A percentile compares a stretch with the other conserved stretches of the same genome.
Evolutionary conservation across 1,139 yeast species (phyloP).

Genomic region (Scheffersomyces lignicola): DNA sequence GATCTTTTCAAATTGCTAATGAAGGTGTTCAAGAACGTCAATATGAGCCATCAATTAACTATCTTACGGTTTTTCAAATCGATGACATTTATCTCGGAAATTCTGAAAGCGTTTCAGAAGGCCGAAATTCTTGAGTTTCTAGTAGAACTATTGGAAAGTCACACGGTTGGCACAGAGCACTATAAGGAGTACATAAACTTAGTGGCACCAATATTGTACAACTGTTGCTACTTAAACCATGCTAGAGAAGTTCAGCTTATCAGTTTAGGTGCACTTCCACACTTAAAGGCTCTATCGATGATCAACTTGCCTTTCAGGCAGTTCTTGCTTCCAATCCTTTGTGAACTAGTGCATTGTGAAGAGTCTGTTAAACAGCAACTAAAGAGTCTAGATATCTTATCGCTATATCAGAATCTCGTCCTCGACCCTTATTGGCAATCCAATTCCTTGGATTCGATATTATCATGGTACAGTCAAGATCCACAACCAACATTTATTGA

Average conservation of each 20-base stretch:
- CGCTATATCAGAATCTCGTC: slow-evolving; percentile 48
- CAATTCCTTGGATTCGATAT: slow-evolving; percentile 61
- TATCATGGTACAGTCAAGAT: slow-evolving; percentile 39
- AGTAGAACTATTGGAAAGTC: slow-evolving; percentile 28
- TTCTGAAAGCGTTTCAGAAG: slow-evolving; percentile 32
- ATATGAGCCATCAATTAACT: slow-evolving; percentile 32
- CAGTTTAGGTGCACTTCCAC: slow-evolving; percentile 53
- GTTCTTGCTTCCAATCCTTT: slow-evolving; percentile 60
- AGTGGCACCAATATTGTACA: slow-evolving; percentile 48
- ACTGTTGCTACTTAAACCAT: slow-evolving; percentile 59
- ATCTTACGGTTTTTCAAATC: slow-evolving; percentile 45
- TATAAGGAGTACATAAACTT: slow-evolving; percentile 45
- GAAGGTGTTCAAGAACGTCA: slow-evolving; percentile 35
- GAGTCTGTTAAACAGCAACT: slow-evolving; percentile 37
- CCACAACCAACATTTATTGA: slow-evolving; percentile 23
- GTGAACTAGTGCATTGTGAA: slow-evolving; percentile 60
- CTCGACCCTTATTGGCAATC: slow-evolving; percentile 71
- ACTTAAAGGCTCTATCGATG: slow-evolving; percentile 45
- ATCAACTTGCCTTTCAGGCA: slow-evolving; percentile 57
- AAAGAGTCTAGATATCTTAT: slow-evolving; percentile 41
- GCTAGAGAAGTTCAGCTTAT: slow-evolving; percentile 55
- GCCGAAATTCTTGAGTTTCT: slow-evolving; percentile 47
- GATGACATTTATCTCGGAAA: slow-evolving; percentile 40
- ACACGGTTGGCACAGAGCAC: slow-evolving; percentile 25
- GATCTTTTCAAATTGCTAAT: slow-evolving; percentile 48